Conservation (phyloP, 1,139 yeast genomes). For the Debaryomycetaceae sp. region DNA sequence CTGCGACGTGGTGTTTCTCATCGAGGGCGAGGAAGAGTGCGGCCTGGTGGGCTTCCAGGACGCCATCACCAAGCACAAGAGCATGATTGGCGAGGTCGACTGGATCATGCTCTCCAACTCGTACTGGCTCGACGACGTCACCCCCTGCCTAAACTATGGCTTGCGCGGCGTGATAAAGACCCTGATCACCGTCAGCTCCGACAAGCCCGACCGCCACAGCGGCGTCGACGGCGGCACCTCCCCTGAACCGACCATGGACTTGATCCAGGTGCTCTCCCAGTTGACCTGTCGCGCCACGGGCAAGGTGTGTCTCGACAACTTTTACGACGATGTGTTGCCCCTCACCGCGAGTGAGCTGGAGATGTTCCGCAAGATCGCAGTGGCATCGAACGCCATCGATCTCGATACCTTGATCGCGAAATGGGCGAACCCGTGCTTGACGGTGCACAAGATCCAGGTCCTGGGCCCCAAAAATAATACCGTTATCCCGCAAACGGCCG, state of each 20-base stretch:
- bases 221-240: conserved; percentile 94
- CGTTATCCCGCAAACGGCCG: conserved; percentile 75
- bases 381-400: conserved; percentile 23
- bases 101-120: conserved; percentile 88
- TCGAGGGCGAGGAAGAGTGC: conserved; percentile 94
- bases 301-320: conserved; percentile 53
- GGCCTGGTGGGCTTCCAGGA: conserved; percentile 81
- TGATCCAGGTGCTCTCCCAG: conserved; percentile 59
- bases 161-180: conserved; percentile 84
- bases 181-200: conserved; percentile 57
- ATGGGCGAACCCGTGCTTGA: conserved; percentile 87
- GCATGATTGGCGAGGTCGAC: conserved; percentile 59
- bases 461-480: conserved; percentile 89
- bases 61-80: conserved; percentile 40
- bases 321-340: conserved; percentile 54
- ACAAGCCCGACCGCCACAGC: conserved; percentile 81
- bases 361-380: conserved; percentile 52
- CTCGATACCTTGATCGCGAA: conserved; percentile 57
- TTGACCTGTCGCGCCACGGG: conserved; percentile 40
- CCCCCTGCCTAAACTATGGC: conserved; percentile 91
- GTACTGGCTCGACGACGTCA: conserved; percentile 83
- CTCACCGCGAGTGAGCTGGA: conserved; percentile 44
- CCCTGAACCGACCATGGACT: conserved; percentile 82
- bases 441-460: conserved; percentile 77
- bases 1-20: conserved; percentile 68